These are phyloP conservation scores for Penicillium subrubescens DNA, from an alignment of 495 filamentous ascomycete genomes.

Conservation along the genomic window DNA sequence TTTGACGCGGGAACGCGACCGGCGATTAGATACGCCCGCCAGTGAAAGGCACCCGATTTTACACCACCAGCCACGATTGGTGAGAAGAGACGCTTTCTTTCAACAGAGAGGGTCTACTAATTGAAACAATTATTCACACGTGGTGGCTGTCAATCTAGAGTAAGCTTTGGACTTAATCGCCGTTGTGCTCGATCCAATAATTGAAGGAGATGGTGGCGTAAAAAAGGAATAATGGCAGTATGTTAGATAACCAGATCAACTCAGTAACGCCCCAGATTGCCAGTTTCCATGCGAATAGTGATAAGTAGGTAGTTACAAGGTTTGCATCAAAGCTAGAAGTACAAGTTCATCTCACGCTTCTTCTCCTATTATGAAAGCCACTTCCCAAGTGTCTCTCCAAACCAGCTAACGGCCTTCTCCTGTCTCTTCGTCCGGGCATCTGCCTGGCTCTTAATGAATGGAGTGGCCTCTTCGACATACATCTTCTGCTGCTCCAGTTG, in stretches of 20 bases:
- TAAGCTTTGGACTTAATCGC: not conserved
- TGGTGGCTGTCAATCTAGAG: not conserved
- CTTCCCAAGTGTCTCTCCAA: slow-evolving; percentile 53
- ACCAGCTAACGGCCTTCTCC: slow-evolving; percentile 58
- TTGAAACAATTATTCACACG: not conserved
- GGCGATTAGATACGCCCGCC: slow-evolving; percentile 28
- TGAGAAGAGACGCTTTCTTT: not conserved
- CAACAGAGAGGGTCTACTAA: not conserved
- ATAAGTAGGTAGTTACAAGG: not conserved
- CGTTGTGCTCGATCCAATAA: not conserved
- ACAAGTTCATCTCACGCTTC: not conserved
- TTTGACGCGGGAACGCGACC: slow-evolving; percentile 37
- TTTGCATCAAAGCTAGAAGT: not conserved
- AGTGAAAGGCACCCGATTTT: slow-evolving; percentile 7
- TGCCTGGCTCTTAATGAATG: slow-evolving; percentile 58
- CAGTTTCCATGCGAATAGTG: not conserved
- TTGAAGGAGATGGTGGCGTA: not conserved
- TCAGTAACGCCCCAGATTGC: not conserved
- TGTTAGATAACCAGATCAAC: not conserved
- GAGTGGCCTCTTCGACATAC: slow-evolving; percentile 53
- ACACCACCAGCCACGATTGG: slow-evolving; percentile 5
- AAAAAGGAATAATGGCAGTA: not conserved
- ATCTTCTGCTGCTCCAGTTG: slow-evolving; percentile 60
- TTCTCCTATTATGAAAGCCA: slow-evolving; percentile 37
- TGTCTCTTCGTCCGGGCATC: slow-evolving; percentile 59